Percentiles rank a stretch among this genome's conserved stretches.
phyloP scores from a whole-genome alignment of 106 monocot species.

The Apostasia shenzhenica region DNA sequence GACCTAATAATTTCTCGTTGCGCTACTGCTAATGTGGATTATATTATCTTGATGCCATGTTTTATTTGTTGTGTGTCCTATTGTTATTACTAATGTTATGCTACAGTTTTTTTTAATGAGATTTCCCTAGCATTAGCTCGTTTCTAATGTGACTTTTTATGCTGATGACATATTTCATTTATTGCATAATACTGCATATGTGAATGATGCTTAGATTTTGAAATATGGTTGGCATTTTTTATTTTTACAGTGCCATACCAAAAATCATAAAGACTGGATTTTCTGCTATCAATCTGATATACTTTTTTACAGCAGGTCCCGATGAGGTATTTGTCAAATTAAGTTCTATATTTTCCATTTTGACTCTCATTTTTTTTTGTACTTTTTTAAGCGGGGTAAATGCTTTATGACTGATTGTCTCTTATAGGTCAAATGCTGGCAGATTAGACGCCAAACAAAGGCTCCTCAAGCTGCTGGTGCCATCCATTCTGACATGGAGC shows the following conservation, averaged over 20 bases:
- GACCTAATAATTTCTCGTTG: no score
- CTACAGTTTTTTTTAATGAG: no score
- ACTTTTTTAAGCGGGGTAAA: neutral
- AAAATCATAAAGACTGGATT: constrained; percentile 99
- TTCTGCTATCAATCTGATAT: constrained; percentile 92
- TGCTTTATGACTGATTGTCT: constrained; percentile 2
- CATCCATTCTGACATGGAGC: constrained; percentile 92
- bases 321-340: constrained; percentile 70
- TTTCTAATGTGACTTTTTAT: no score
- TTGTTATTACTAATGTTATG: no score
- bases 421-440: constrained; percentile 95
- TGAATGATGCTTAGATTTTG: no score
- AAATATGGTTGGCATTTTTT: neutral
- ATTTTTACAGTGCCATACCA: constrained; percentile 58
- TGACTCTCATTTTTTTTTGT: neutral
- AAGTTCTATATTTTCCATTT: neutral
- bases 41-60: no score
- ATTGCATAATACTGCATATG: no score
- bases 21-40: no score
- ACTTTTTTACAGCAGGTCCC: constrained; percentile 98
- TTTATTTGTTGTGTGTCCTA: no score
- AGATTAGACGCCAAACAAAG: constrained; percentile 91
- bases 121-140: no score
- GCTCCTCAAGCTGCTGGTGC: constrained; percentile 98
- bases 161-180: no score